phyloP scores from a whole-genome alignment of 202 grass and related monocot genomes.

The Bolboschoenoplectus hybrid region DNA sequence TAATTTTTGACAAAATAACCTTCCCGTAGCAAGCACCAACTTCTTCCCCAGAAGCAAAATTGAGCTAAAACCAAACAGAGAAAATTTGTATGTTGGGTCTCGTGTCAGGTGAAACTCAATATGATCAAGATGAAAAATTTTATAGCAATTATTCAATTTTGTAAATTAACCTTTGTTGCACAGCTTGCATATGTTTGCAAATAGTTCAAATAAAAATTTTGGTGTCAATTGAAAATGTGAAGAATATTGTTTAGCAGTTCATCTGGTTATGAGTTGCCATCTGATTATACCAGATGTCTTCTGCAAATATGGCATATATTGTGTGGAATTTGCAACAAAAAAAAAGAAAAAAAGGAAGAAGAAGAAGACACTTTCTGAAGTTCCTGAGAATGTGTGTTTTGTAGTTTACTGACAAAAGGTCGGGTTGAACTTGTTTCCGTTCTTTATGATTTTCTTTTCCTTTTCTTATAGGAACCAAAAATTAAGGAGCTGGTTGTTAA shows the following conservation, averaged over 20 bases:
- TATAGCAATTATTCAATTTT: not conserved
- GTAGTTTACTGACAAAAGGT: not conserved
- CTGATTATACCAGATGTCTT: not conserved
- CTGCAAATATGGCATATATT: not conserved
- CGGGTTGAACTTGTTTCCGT: not conserved
- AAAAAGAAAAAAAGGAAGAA: too few species aligned
- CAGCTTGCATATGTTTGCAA: not conserved
- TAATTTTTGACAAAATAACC: not conserved
- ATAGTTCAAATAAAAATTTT: not conserved
- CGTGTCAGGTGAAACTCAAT: not conserved
- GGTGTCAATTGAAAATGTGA: not conserved
- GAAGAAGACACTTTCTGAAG: not conserved
- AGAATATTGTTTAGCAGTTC: not conserved
- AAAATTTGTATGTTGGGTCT: not conserved
- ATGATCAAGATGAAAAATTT: not conserved
- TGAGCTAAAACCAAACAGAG: not conserved
- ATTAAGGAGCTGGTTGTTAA: constrained; percentile 37
- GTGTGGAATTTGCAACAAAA: not conserved
- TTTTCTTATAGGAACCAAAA: constrained; percentile 38
- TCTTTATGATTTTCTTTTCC: constrained; percentile 4
- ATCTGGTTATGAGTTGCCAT: not conserved
- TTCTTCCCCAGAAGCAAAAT: not conserved
- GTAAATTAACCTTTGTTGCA: not conserved
- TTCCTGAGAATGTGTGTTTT: not conserved
- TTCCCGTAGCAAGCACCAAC: not conserved